Evolutionary conservation across 192 early-diverging fungal species (phyloP).

Genomic region (Coemansia javaensis): DNA sequence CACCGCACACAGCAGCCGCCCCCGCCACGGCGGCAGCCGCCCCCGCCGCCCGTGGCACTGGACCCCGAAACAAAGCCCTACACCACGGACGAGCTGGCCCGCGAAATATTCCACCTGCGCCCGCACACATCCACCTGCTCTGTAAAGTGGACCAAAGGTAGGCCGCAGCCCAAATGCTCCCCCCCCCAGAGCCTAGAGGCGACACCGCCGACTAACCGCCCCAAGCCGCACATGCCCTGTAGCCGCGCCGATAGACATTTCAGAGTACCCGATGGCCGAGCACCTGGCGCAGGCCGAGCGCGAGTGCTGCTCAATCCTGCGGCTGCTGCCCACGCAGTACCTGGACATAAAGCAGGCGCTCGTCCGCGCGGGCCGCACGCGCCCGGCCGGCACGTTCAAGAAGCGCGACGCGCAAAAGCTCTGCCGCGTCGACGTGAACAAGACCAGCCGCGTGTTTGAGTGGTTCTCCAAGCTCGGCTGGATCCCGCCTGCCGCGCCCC

Average conservation of each 20-base stretch:
- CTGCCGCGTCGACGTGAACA: conserved; percentile 91
- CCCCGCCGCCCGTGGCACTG: neutral
- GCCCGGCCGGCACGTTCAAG: conserved; percentile 32
- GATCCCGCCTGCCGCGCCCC: conserved; percentile 50
- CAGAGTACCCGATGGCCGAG: conserved; percentile 26
- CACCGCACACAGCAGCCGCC: conserved; percentile 2
- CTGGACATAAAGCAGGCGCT: conserved; percentile 42
- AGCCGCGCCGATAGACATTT: conserved; percentile 45
- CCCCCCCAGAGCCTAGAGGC: no score
- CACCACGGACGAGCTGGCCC: conserved; percentile 20
- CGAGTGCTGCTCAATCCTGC: conserved; percentile 44
- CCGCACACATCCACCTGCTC: conserved; percentile 22
- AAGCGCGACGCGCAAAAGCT: conserved; percentile 90
- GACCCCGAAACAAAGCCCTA: neutral
- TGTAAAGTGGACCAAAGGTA: conserved; percentile 48
- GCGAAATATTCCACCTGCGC: conserved; percentile 23
- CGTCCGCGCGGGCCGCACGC: conserved; percentile 36
- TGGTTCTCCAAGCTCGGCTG: conserved; percentile 85
- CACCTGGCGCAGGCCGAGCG: conserved; percentile 26
- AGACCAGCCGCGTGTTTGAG: conserved; percentile 80
- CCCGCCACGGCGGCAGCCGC: conserved; percentile 1
- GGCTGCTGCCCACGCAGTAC: conserved; percentile 38
- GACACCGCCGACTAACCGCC: no score
- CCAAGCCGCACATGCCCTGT: no score
- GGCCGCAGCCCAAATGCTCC: no score